Evolutionary conservation across 805 yeast species (phyloP).

Genomic region (Sugiyamaella qingdaonensis): DNA sequence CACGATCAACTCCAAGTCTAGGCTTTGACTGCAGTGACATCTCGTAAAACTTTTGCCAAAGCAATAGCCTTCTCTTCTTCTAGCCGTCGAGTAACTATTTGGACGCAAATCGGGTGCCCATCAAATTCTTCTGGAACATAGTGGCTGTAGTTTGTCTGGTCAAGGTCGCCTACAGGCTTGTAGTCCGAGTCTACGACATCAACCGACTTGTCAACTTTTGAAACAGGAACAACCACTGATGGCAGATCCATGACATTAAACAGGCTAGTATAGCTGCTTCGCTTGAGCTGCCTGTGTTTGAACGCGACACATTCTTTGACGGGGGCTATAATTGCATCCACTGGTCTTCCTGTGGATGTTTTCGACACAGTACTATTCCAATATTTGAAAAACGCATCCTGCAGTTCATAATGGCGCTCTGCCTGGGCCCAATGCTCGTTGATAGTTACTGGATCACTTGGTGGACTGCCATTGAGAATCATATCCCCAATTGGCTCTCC

Average conservation of each 20-base stretch:
- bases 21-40: background rate
- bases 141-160: conserved; percentile 34
- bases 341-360: conserved; percentile 1
- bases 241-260: conserved; percentile 20
- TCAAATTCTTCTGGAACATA: conserved; percentile 45
- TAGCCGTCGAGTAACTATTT: conserved; percentile 49
- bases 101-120: conserved; percentile 54
- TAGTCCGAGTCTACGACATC: conserved; percentile 17
- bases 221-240: conserved; percentile 15
- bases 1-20: no score
- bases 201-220: conserved; percentile 40
- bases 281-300: conserved; percentile 7
- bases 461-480: background rate
- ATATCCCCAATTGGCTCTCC: conserved; percentile 49
- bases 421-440: conserved; percentile 6
- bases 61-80: conserved; percentile 54
- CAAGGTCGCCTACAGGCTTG: conserved; percentile 3
- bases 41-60: conserved; percentile 21
- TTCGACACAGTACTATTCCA: conserved; percentile 33
- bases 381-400: conserved; percentile 37
- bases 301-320: conserved; percentile 5
- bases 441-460: background rate
- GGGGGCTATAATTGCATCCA: conserved; percentile 11
- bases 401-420: background rate
- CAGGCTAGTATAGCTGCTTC: conserved; percentile 58